These are phyloP conservation scores for Tulasnella sp. DNA, from an alignment of 768 basidiomycete species.

Conservation along the genomic window DNA sequence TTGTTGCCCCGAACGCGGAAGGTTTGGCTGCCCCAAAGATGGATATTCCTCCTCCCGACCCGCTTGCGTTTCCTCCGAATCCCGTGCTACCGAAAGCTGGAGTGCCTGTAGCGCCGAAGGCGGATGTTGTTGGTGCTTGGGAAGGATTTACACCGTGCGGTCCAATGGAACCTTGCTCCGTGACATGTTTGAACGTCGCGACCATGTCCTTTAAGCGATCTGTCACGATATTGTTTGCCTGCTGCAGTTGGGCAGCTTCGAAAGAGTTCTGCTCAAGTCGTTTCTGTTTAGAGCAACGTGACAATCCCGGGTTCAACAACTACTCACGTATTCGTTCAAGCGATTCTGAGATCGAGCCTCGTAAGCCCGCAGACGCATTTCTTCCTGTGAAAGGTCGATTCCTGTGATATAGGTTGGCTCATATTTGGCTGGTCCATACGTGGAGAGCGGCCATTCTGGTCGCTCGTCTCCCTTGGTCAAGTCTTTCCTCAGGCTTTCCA, in stretches of 20 bases:
- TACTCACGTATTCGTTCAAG: conserved; percentile 55
- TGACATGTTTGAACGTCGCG: conserved; percentile 43
- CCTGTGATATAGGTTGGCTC: conserved; percentile 55
- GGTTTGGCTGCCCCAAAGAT: conserved; percentile 24
- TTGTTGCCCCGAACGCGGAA: conserved; percentile 1
- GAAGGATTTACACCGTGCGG: conserved; percentile 15
- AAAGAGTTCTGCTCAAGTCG: conserved; percentile 22
- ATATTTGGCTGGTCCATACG: conserved; percentile 64
- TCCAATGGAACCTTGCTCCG: conserved; percentile 28
- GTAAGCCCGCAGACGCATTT: conserved; percentile 56
- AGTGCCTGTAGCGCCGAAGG: conserved; percentile 16
- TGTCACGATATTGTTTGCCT: conserved; percentile 38
- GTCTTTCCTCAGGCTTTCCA: conserved; percentile 52
- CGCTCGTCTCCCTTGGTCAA: conserved; percentile 48
- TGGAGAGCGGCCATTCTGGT: conserved; percentile 69
- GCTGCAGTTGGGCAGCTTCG: conserved; percentile 42
- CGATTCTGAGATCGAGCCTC: conserved; percentile 44
- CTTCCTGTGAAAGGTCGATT: conserved; percentile 67
- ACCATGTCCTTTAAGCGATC: conserved; percentile 39
- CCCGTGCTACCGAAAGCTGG: conserved; percentile 23
- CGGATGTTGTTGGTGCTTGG: conserved; percentile 16
- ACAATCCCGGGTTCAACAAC: not conserved
- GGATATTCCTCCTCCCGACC: conserved; percentile 22
- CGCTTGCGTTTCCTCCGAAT: conserved; percentile 18
- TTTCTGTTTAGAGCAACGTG: not conserved